These are phyloP conservation scores for Cryptosporidium andersoni DNA, from an alignment of 169 alveolate genomes.

Conservation along the genomic window DNA sequence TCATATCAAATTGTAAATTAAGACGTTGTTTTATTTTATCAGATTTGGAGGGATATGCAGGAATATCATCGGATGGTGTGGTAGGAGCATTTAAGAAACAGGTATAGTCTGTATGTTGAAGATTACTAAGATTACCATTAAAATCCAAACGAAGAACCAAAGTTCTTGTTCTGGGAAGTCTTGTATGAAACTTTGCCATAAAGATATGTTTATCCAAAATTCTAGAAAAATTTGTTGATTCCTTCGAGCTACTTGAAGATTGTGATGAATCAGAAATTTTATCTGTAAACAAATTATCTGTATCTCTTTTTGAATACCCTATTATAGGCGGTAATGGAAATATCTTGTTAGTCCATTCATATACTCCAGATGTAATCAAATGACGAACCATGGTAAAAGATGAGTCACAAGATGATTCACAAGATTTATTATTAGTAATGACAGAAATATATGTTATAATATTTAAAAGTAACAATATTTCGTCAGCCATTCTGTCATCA, in stretches of 20 bases:
- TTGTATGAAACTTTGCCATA: conserved; percentile 54
- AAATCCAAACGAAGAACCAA: conserved; percentile 45
- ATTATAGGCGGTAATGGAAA: conserved; percentile 27
- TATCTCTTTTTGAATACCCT: background rate
- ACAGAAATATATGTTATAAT: conserved; percentile 39
- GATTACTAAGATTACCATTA: conserved; percentile 40
- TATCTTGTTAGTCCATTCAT: conserved; percentile 47
- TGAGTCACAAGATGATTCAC: conserved; percentile 7
- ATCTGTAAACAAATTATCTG: conserved; percentile 1
- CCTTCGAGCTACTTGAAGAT: background rate
- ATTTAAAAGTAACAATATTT: conserved; percentile 17
- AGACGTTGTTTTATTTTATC: conserved; percentile 23
- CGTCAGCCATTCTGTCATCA: conserved; percentile 65
- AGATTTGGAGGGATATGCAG: conserved; percentile 25
- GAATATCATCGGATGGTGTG: background rate
- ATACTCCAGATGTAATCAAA: conserved; percentile 43
- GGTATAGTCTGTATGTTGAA: conserved; percentile 53
- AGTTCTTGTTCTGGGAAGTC: conserved; percentile 66
- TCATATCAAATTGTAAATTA: conserved; percentile 16
- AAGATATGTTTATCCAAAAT: conserved; percentile 31
- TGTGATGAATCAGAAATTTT: too few relatives aligned
- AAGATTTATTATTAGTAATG: conserved; percentile 26
- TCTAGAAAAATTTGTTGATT: conserved; percentile 10
- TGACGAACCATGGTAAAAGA: conserved; percentile 48
- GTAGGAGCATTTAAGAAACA: conserved; percentile 59